These are phyloP conservation scores for Chlorociboria aeruginascens DNA, from an alignment of 495 filamentous ascomycete genomes.

Conservation along the genomic window DNA sequence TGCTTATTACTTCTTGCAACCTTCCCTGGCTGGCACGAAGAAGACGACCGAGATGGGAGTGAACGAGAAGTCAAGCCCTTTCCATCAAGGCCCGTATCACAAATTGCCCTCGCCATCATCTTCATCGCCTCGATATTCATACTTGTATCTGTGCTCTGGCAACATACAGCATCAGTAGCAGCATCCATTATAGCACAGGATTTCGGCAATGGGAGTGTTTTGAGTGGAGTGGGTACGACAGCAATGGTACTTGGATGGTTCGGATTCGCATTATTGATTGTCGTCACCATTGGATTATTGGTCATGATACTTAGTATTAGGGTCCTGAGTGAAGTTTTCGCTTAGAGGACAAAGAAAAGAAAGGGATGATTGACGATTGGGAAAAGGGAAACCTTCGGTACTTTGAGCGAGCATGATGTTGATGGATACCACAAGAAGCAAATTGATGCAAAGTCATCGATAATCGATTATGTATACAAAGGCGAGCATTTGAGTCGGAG, in stretches of 20 bases:
- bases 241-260: slow-evolving; percentile 98
- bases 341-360: slow-evolving; percentile 1
- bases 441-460: not conserved
- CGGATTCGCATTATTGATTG: slow-evolving; percentile 79
- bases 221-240: slow-evolving; percentile 75
- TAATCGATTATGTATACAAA: slow-evolving; percentile 13
- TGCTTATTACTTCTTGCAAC: slow-evolving; percentile 65
- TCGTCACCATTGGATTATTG: slow-evolving; percentile 86
- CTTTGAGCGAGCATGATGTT: slow-evolving; percentile 18
- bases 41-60: slow-evolving; percentile 49
- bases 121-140: slow-evolving; percentile 72
- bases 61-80: slow-evolving; percentile 71
- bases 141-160: slow-evolving; percentile 62
- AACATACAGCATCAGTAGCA: slow-evolving; percentile 88
- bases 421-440: slow-evolving; percentile 4
- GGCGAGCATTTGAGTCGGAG: slow-evolving; percentile 20
- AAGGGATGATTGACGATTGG: not conserved
- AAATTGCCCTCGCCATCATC: slow-evolving; percentile 65
- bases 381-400: slow-evolving; percentile 4
- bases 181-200: slow-evolving; percentile 88
- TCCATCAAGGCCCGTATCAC: slow-evolving; percentile 59
- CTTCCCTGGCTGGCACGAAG: slow-evolving; percentile 74
- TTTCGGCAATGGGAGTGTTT: slow-evolving; percentile 85
- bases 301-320: slow-evolving; percentile 92
- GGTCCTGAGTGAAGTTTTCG: slow-evolving; percentile 27